Evolutionary conservation across 2,329 filamentous ascomycete genomes (phyloP), one percentile per base, ranked within the genome.

Genomic region (Leptographium wingfieldii): DNA sequence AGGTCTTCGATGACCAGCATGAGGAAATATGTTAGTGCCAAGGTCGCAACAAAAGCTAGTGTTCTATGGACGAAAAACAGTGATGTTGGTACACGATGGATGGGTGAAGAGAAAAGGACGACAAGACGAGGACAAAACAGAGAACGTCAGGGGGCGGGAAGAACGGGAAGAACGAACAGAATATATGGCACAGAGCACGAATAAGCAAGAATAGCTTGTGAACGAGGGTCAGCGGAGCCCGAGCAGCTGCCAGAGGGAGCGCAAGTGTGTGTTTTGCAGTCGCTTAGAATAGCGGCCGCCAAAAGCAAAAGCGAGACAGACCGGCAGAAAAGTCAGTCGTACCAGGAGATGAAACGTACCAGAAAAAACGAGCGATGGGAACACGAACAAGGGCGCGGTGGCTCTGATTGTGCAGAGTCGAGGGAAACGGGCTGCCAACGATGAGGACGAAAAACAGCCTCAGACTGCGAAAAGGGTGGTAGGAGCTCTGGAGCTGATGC

Each of bases 1-100:
- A 79, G 72, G 68, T 80, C 76, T 70, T 79, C 72, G 63, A 78
- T 73, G 66, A 81, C 81, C 69, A 82, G 78, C 76, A 81, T 78
- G 57, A 31, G 52, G 22, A 38, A 46, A n/a, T 19, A 29, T 10
- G 54, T 56, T 40, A 59, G 58, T 33, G 19, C 14, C 27, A 33
- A 33, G 1, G 51, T n/a, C 14, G 7, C 14, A 53, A 9, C 4
- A 25, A 14, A 33, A 53, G 10, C 9, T 3, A 38, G 58, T 31
- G 10, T 16, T 38, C 22, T 29, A 33, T 31, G 25, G 7, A 19
- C 40, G 33, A 29, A 1, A 51, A 19, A 0, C n/a, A 25, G 5
- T 22, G 31, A 7, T 6, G 43, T 46, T 4, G 43, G 16, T n/a
- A 7, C 3, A 5, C 19, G 43, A 6, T n/a, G 19, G 40, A n/a